Evolutionary conservation across 1,284 basidiomycete genomes (phyloP), one percentile per base, ranked within the genome.

Genomic region (Cutaneotrichosporon dermatis): DNA sequence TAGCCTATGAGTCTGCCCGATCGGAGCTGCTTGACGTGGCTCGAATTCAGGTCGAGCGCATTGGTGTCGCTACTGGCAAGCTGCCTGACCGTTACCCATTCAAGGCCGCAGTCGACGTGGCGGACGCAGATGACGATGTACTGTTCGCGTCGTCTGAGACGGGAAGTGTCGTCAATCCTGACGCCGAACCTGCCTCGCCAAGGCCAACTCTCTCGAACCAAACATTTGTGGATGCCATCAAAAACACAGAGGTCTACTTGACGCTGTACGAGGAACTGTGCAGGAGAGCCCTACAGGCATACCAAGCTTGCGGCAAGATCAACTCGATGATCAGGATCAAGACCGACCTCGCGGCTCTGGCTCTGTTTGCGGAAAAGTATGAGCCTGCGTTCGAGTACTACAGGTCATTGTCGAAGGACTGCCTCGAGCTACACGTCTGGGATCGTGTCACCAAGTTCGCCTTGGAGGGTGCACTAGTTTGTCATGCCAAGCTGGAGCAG

Each of bases 311-410:
- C 12, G 87, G 87, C 4, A 84, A 92, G 52, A 83, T 86, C 51
- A 89, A 94, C 69, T 91, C 89, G 68, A 89, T 90, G 1, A 78
- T 94, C 45, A 88, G 88, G 68, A 79, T 96, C 49, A 90, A 92
- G 68, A 88, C 87, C 2, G 86, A 84, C 68, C 80, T 97, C 3
- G 93, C 92, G 0, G 88, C 88, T 7, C 83, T 98, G 16, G 90
- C 96, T 67, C 76, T 88, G 90, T 93, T 68, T 39, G 58, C 61
- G 4, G 25, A 71, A 46, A 65, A 73, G 15, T 75, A 65, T 62
- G 39, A 48, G 5, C 37, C 63, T 12, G 73, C 74, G 1, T 74
- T 74, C 54, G 67, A 70, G 37, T 62, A 70, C 6, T 73, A 60
- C 44, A 61, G 71, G n/a, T 59, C 46, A 2, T 50, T 75, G 33